A percentile compares a stretch with the other conserved stretches of the same genome.
These are phyloP conservation scores for Hygrophila difformis DNA, from an alignment of 257 asterid species.

Conservation along the genomic window DNA sequence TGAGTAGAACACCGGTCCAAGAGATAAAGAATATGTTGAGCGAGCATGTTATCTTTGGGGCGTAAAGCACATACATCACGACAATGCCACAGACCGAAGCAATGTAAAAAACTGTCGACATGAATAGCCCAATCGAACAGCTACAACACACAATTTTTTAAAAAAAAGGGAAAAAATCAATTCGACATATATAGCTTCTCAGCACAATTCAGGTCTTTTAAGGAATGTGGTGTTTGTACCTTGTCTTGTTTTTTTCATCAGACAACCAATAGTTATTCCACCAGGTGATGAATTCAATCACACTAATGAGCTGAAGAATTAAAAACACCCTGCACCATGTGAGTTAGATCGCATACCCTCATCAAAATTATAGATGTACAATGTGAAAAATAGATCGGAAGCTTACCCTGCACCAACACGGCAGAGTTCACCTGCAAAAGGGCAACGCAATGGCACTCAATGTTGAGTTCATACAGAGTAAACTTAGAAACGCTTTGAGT, in stretches of 20 bases:
- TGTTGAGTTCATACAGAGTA: not conserved
- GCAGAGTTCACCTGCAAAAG: conserved; percentile 71
- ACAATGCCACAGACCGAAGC: conserved; percentile 62
- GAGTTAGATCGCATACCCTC: conserved; percentile 5
- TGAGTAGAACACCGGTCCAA: conserved; percentile 77
- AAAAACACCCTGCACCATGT: conserved; percentile 51
- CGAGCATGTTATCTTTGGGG: conserved; percentile 54
- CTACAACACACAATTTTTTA: conserved; percentile 26
- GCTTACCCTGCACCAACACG: conserved; percentile 97
- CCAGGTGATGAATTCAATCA: conserved; percentile 87
- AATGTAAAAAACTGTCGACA: conserved; percentile 71
- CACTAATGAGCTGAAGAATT: conserved; percentile 81
- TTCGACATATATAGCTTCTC: too few species aligned
- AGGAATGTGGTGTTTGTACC: conserved; percentile 22
- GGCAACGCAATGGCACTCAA: not conserved
- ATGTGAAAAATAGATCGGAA: conserved; percentile 7
- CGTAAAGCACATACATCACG: conserved; percentile 70
- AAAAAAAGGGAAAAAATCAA: too few species aligned
- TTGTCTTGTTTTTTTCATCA: conserved; percentile 43
- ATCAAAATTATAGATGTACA: not conserved
- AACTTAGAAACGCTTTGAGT: not conserved
- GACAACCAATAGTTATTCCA: conserved; percentile 95
- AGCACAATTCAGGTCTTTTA: not conserved
- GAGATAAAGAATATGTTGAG: conserved; percentile 90
- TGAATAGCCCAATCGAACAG: conserved; percentile 74